Base-by-base conservation (phyloP, 1,284 basidiomycete genomes). In the Ceratobasidium sp. region DNA sequence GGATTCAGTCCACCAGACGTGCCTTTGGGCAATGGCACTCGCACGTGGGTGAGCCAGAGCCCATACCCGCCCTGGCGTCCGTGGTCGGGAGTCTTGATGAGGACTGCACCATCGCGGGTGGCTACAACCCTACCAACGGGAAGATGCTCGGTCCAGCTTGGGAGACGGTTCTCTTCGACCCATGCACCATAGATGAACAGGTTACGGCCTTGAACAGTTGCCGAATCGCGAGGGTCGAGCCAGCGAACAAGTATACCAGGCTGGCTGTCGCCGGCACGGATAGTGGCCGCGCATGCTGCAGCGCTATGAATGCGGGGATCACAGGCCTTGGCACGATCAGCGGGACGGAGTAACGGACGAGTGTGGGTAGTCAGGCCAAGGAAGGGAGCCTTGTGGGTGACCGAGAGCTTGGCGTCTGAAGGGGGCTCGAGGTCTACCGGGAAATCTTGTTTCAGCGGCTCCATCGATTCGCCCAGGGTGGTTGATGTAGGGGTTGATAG, bases 41-140 rank as follows among this genome's bases (percentile, higher is more conserved):
- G 77, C 12, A 80, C 77, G 69, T 80, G 79, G 15, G 78, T 79
- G 70, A 82, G 78, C 81, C 81, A 82, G 1, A 81, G 71, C 0
- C 77, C 79, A 13, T 74, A 73, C 4, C 77, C 78, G 43, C 75
- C 76, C 5, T 74, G 75, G 22, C 73, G 71, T 8, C 67, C 55
- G 32, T 69, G 71, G 1, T 58, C 55, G 35, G 71, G 69, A 22
- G 78, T 78, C 72, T 79, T 78, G 75, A 82, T 74, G n/a, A 81
- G 77, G 1, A 81, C 77, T 0, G 81, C 81, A 5, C 79, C 80
- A 32, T 78, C 72, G 35, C 81, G 76, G 1, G 75, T 79, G 3
- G 80, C 81, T 7, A 81, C 71, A 25, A 81, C 75, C 20, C 73
- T 76, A 0, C 80, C 81, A 32, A 72, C 72, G 13, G 76, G 76